Evolutionary conservation across 345 rosid genomes (phyloP), one percentile per base, ranked within the genome.

Genomic region (Lepidium aucheri): DNA sequence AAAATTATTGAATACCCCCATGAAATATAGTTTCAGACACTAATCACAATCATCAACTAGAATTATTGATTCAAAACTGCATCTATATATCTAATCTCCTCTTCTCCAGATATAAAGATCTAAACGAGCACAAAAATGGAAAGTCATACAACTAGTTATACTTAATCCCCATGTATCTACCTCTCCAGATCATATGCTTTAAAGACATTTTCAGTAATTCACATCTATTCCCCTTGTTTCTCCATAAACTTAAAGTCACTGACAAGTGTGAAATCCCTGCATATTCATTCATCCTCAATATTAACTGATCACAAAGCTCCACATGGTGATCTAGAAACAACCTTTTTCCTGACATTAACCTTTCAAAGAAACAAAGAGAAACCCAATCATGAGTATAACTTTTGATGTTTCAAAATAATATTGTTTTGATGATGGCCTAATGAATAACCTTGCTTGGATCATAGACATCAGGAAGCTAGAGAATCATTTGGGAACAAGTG

Each of bases 401-500:
- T 9, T 17, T 55, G 18, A 62, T 43, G 26, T 35, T 63, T 71
- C n/a, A 56, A 17, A 9, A 13, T 8, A 32, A 9, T 7, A 13
- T 43, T 12, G 10, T 18, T 18, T 28, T 24, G 1, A 16, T 38
- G 9, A 18, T 8, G 15, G 67, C 53, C 8, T 24, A 17, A 6
- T 44, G 6, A 28, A 41, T 26, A 56, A 84, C 99, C 83, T 95
- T 95, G 67, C 87, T 87, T 44, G 96, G 96, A 76, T 95, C 98
- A 70, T 89, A 95, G 67, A 95, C 94, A 81, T 89, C 96, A 39
- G 86, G 99, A 46, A 95, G 95, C 78, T 84, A 98, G 66, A 95
- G 90, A 66, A 95, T 87, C 99, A 95, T 87, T 74, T 91, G 99
- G 15, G 99, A 91, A 80, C 96, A 95, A n/a, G 89, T 78, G 78